Evolutionary conservation across 2,329 filamentous ascomycete species (phyloP).

Genomic region (Lecanicillium sp.): DNA sequence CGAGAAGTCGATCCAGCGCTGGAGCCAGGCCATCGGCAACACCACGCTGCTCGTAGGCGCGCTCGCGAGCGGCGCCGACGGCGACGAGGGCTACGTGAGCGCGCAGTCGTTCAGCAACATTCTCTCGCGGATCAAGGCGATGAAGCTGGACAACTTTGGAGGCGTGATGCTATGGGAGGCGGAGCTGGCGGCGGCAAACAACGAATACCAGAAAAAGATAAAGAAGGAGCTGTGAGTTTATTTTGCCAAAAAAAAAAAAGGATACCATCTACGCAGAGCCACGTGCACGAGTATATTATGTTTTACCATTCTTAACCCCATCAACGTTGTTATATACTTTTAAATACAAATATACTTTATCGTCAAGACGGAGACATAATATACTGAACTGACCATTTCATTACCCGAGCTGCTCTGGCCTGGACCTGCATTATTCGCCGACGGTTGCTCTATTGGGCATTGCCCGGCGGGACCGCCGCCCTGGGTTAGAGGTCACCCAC

Average conservation of each 20-base stretch:
- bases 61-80: conserved; percentile 45
- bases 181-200: conserved; percentile 48
- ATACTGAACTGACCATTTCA: too few relatives aligned
- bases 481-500: too few relatives aligned
- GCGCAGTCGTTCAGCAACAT: conserved; percentile 40
- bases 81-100: conserved; percentile 47
- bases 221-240: neutral
- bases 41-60: conserved; percentile 56
- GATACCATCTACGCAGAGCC: too few relatives aligned
- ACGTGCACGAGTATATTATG: too few relatives aligned
- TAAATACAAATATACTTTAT: too few relatives aligned
- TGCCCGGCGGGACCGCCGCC: neutral
- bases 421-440: conserved; percentile 9
- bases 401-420: too few relatives aligned
- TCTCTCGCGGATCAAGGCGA: conserved; percentile 40
- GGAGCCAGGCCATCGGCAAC: conserved; percentile 54
- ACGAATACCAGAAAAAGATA: conserved; percentile 32
- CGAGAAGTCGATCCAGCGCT: conserved; percentile 58
- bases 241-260: neutral
- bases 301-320: too few relatives aligned
- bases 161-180: conserved; percentile 64
- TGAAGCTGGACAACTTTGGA: conserved; percentile 52
- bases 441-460: conserved; percentile 3
- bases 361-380: too few relatives aligned
- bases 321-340: too few relatives aligned